phyloP scores from a whole-genome alignment of 371 early-diverging fungal genomes.

The Smittium culicis region DNA sequence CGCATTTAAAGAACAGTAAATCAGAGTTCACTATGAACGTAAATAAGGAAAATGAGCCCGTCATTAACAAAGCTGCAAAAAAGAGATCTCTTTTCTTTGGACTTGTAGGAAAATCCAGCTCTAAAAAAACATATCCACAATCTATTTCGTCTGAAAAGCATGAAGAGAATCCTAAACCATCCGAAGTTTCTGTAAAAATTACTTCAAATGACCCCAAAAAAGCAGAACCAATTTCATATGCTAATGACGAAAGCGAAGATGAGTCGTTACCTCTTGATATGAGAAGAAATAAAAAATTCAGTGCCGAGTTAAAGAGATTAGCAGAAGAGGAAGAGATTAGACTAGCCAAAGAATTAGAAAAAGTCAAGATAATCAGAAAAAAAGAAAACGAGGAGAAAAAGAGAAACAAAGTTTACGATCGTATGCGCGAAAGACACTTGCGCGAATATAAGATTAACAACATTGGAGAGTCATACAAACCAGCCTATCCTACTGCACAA shows the following conservation, averaged over 20 bases:
- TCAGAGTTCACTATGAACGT: neutral
- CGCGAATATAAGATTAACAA: conserved; percentile 11
- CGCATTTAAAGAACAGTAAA: neutral
- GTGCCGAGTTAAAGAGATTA: conserved; percentile 1
- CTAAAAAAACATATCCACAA: too few relatives aligned
- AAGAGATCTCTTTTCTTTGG: neutral
- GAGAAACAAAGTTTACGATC: conserved; percentile 7
- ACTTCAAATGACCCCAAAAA: neutral
- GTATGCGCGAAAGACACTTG: conserved; percentile 8
- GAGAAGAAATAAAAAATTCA: conserved; percentile 6
- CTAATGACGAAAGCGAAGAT: conserved; percentile 4
- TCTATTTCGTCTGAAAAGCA: neutral
- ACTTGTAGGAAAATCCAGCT: neutral
- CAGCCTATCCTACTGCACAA: conserved; percentile 7
- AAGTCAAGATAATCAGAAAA: neutral
- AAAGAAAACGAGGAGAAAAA: conserved; percentile 11
- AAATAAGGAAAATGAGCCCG: neutral
- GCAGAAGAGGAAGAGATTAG: conserved; percentile 9
- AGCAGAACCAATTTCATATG: neutral
- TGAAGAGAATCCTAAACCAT: neutral
- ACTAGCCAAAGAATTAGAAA: conserved; percentile 10
- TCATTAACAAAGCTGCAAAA: neutral
- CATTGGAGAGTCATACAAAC: neutral
- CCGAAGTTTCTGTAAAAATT: neutral
- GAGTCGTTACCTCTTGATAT: conserved; percentile 7